Conservation (phyloP, 345 rosid species). For the Dipteronia dyeriana region DNA sequence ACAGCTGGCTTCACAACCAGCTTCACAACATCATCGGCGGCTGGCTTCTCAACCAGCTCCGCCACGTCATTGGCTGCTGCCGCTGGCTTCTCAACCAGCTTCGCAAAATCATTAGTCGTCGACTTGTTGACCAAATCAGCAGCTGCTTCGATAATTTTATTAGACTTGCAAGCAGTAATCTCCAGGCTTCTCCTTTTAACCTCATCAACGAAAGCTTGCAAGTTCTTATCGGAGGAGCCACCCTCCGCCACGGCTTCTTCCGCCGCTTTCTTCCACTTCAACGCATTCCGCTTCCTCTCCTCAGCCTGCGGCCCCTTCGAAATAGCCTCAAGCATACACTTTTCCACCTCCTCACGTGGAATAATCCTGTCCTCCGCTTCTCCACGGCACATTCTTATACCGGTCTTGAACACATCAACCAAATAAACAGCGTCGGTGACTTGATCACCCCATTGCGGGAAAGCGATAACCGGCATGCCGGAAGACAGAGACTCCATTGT, state of each 20-base stretch:
- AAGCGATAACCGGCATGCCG: slow-evolving; percentile 67
- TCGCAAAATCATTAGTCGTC: too few species aligned
- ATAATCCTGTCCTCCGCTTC: slow-evolving; percentile 55
- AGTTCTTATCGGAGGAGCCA: slow-evolving; percentile 68
- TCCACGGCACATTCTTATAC: slow-evolving; percentile 71
- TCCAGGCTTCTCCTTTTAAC: slow-evolving; percentile 33
- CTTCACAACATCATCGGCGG: too few species aligned
- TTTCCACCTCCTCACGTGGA: slow-evolving; percentile 63
- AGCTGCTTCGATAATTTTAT: too few species aligned
- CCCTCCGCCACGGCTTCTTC: slow-evolving; percentile 72
- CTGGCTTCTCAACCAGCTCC: too few species aligned
- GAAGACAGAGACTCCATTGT: slow-evolving; percentile 68
- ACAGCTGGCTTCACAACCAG: too few species aligned
- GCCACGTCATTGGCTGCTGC: too few species aligned
- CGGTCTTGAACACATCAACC: slow-evolving; percentile 59
- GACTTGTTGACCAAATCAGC: too few species aligned
- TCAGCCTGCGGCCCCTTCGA: slow-evolving; percentile 49
- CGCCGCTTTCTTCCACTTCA: slow-evolving; percentile 71
- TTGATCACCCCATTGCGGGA: slow-evolving; percentile 91
- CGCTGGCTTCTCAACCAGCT: too few species aligned
- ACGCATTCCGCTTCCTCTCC: slow-evolving; percentile 58
- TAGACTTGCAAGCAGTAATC: neutral
- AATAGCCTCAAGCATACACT: slow-evolving; percentile 55
- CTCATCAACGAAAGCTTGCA: slow-evolving; percentile 68
- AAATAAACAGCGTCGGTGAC: slow-evolving; percentile 71